phyloP scores from a whole-genome alignment of 768 basidiomycete genomes.

The Collybia nuda region DNA sequence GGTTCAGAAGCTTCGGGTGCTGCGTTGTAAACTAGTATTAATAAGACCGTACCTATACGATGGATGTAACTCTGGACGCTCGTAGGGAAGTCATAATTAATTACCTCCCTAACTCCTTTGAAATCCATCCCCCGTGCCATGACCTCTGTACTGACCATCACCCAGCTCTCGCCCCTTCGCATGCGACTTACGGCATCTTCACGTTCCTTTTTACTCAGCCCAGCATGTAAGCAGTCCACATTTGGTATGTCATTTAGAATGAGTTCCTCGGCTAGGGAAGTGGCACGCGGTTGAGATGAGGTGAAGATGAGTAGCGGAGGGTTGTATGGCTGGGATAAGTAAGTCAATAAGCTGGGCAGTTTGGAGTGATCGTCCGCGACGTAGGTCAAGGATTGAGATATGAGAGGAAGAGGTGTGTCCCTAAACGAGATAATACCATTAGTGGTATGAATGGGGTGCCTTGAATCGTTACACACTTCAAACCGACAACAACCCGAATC shows the following conservation, averaged over 20 bases:
- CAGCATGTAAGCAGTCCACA: conserved; percentile 90
- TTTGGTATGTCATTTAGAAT: conserved; percentile 74
- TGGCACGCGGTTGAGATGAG: conserved; percentile 82
- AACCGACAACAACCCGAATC: conserved; percentile 91
- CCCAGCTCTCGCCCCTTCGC: conserved; percentile 90
- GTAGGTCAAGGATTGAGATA: conserved; percentile 85
- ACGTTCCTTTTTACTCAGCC: conserved; percentile 83
- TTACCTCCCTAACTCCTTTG: conserved; percentile 88
- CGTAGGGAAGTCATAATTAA: conserved; percentile 97
- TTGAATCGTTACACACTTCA: conserved; percentile 65
- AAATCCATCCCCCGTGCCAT: conserved; percentile 99
- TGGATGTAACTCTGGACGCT: conserved; percentile 96
- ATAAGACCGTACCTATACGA: conserved; percentile 68
- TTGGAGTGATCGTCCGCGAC: conserved; percentile 95
- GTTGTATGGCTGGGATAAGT: conserved; percentile 80
- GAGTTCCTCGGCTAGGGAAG: conserved; percentile 80
- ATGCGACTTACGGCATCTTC: conserved; percentile 84
- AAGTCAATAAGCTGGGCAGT: conserved; percentile 79
- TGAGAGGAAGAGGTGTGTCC: conserved; percentile 92
- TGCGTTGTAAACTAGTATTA: not conserved
- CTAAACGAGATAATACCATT: conserved; percentile 34
- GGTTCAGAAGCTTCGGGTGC: not conserved
- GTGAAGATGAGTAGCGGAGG: conserved; percentile 93
- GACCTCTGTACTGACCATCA: conserved; percentile 94
- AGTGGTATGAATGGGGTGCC: conserved; percentile 1